Percentiles rank a stretch among this genome's conserved stretches.
Evolutionary conservation across 2,329 filamentous ascomycete species (phyloP).

Genomic region (Microcera coccophila): DNA sequence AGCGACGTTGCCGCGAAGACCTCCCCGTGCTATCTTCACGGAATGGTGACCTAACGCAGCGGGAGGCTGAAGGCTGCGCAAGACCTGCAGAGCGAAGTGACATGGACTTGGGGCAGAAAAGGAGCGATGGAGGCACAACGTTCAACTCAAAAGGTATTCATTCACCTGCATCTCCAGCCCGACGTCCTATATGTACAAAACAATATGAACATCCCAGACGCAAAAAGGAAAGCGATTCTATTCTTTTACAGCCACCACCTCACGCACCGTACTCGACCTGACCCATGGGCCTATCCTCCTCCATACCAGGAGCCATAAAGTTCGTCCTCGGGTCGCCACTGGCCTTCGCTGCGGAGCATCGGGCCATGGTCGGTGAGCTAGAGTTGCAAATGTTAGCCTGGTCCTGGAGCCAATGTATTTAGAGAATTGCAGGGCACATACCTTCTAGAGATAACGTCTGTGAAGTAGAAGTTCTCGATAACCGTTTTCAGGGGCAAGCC

Average conservation of each 20-base stretch:
- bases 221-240: constrained; percentile 31
- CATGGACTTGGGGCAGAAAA: neutral
- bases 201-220: constrained; percentile 30
- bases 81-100: neutral
- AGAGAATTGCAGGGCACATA: constrained; percentile 44
- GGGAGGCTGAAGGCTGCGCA: neutral
- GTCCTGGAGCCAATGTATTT: constrained; percentile 13
- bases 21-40: neutral
- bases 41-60: neutral
- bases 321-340: constrained; percentile 74
- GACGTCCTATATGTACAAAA: constrained; percentile 41
- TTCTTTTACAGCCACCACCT: constrained; percentile 34
- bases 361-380: constrained; percentile 96
- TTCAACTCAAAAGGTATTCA: constrained; percentile 22
- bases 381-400: constrained; percentile 21
- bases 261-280: constrained; percentile 58
- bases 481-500: constrained; percentile 75
- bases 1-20: constrained; percentile 1
- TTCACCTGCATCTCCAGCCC: constrained; percentile 27
- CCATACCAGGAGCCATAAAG: constrained; percentile 70
- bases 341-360: constrained; percentile 90
- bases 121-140: too few species aligned
- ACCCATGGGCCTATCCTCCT: constrained; percentile 58
- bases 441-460: constrained; percentile 94
- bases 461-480: constrained; percentile 97